Conservation (phyloP, 225 moss, liverwort and hornwort species). For the Pseudisothecium myosuroides region DNA sequence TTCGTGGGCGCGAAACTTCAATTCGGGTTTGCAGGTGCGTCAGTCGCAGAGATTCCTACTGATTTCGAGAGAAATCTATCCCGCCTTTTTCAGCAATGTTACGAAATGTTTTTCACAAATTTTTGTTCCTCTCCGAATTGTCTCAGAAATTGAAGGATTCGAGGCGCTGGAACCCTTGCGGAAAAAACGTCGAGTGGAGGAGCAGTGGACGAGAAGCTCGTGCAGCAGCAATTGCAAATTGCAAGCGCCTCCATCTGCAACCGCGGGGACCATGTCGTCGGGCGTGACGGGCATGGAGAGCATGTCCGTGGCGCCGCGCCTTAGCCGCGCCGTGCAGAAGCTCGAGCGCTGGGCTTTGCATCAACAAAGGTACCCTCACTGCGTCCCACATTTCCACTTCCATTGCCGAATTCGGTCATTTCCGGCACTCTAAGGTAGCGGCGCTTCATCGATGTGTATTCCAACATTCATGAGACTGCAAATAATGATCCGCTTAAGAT, state of each 20-base stretch:
- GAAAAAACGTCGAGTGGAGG: constrained; percentile 16
- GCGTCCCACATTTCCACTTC: background rate
- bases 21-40: background rate
- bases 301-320: constrained; percentile 53
- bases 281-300: constrained; percentile 44
- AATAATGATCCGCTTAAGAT: background rate
- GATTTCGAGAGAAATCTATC: background rate
- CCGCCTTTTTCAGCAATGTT: background rate
- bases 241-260: background rate
- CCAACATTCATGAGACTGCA: background rate
- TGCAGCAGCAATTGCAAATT: background rate
- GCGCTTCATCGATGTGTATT: background rate
- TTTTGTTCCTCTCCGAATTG: background rate
- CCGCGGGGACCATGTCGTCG: constrained; percentile 16
- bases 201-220: background rate
- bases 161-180: constrained; percentile 4
- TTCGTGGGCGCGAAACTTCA: background rate
- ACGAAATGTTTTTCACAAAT: background rate
- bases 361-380: constrained; percentile 6
- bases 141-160: background rate
- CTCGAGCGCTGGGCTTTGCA: constrained; percentile 52
- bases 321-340: constrained; percentile 55
- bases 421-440: background rate
- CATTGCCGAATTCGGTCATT: background rate
- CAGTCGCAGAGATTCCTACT: background rate